These are phyloP conservation scores for Ophiocordyceps australis DNA, from an alignment of 2,329 filamentous ascomycete genomes.

Conservation along the genomic window DNA sequence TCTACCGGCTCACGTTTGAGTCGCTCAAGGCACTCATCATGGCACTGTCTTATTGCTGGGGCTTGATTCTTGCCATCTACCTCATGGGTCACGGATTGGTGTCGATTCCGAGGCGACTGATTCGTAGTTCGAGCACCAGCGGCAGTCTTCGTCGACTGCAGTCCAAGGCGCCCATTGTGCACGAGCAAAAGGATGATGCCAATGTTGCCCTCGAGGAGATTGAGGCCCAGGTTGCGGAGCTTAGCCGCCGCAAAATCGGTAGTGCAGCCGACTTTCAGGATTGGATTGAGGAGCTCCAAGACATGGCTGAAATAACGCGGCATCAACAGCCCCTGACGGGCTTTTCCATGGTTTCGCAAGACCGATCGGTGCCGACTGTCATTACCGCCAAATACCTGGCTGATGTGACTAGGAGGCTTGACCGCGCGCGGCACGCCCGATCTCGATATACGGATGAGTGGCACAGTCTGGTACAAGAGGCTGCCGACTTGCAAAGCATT, in stretches of 20 bases:
- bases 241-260: slow-evolving; percentile 66
- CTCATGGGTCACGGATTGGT: slow-evolving; percentile 96
- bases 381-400: slow-evolving; percentile 90
- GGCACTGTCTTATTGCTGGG: slow-evolving; percentile 91
- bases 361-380: slow-evolving; percentile 49
- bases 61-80: slow-evolving; percentile 79
- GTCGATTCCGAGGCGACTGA: slow-evolving; percentile 66
- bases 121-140: slow-evolving; percentile 62
- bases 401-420: slow-evolving; percentile 66
- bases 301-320: slow-evolving; percentile 55
- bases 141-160: slow-evolving; percentile 60
- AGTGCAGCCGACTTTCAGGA: slow-evolving; percentile 61
- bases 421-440: slow-evolving; percentile 66
- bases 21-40: slow-evolving; percentile 75
- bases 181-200: slow-evolving; percentile 79
- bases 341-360: slow-evolving; percentile 19
- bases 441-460: slow-evolving; percentile 74
- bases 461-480: slow-evolving; percentile 59
- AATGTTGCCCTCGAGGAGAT: slow-evolving; percentile 63
- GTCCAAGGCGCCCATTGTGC: slow-evolving; percentile 56
- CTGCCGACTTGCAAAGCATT: slow-evolving; percentile 59
- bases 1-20: slow-evolving; percentile 52
- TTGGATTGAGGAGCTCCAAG: slow-evolving; percentile 90
- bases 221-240: slow-evolving; percentile 61
- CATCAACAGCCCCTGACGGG: slow-evolving; percentile 29